Evolutionary conservation across 352 stramenopile species (phyloP).

Genomic region (Phytophthora capsici): DNA sequence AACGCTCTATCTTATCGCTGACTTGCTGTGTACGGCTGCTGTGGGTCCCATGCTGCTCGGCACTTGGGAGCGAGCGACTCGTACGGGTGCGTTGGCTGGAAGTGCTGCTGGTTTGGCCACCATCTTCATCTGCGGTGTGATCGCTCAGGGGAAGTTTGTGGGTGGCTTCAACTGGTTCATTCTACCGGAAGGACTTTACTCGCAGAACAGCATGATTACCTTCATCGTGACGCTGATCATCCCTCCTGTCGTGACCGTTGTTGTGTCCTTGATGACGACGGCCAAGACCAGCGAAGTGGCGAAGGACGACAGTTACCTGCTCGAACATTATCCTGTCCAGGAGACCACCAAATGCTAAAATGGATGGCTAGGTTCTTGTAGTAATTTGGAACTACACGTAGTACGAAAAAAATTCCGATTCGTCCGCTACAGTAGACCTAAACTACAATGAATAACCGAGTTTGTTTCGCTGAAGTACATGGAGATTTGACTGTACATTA

Average conservation of each 20-base stretch:
- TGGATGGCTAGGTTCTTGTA: background rate
- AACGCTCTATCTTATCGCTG: constrained; percentile 78
- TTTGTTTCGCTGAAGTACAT: background rate
- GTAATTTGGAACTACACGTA: no score
- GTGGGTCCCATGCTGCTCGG: constrained; percentile 78
- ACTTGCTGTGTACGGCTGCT: constrained; percentile 75
- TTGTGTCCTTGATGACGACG: constrained; percentile 55
- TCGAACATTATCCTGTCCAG: constrained; percentile 29
- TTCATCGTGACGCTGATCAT: constrained; percentile 78
- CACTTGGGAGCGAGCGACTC: constrained; percentile 57
- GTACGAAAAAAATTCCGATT: no score
- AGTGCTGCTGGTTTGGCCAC: constrained; percentile 65
- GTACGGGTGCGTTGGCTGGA: constrained; percentile 50
- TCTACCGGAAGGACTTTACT: constrained; percentile 78
- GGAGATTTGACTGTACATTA: background rate
- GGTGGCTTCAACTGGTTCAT: constrained; percentile 82
- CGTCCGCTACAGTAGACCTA: no score
- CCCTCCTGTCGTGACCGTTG: constrained; percentile 60
- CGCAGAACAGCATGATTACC: constrained; percentile 78
- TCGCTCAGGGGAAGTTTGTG: constrained; percentile 68
- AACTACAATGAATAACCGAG: no score
- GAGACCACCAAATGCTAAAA: constrained; percentile 6
- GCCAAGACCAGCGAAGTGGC: constrained; percentile 27
- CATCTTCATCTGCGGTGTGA: constrained; percentile 73
- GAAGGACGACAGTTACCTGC: constrained; percentile 31